These are phyloP conservation scores for Fusarium papillatum DNA, from an alignment of 2,329 filamentous ascomycete species.

Conservation along the genomic window DNA sequence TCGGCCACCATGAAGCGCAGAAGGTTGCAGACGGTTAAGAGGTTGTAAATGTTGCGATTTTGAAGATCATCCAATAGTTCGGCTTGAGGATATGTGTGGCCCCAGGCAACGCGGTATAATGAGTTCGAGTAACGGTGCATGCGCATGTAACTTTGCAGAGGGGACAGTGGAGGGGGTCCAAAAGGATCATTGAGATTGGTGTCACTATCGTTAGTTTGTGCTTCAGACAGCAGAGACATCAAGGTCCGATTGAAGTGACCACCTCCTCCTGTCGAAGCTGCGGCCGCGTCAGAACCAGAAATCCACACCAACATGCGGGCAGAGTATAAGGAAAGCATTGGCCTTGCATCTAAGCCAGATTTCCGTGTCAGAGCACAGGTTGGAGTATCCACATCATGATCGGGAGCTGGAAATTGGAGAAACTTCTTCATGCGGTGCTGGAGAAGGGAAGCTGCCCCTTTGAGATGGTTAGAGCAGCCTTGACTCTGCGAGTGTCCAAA, in stretches of 20 bases:
- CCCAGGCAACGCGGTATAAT: slow-evolving; percentile 50
- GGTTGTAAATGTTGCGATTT: slow-evolving; percentile 48
- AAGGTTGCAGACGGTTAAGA: slow-evolving; percentile 47
- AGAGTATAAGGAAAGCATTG: slow-evolving; percentile 46
- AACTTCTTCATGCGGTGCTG: slow-evolving; percentile 37
- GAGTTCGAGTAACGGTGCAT: slow-evolving; percentile 50
- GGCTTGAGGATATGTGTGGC: slow-evolving; percentile 47
- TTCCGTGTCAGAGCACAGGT: not conserved
- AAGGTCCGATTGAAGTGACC: slow-evolving; percentile 47
- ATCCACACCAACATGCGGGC: slow-evolving; percentile 51
- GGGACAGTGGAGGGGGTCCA: slow-evolving; percentile 21
- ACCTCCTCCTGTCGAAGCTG: slow-evolving; percentile 48
- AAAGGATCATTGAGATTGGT: not conserved
- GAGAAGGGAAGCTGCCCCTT: slow-evolving; percentile 48
- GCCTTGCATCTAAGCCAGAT: not conserved
- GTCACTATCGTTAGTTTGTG: not conserved
- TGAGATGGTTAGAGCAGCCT: slow-evolving; percentile 48
- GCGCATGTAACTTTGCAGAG: slow-evolving; percentile 23
- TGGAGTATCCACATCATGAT: not conserved
- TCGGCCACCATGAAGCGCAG: slow-evolving; percentile 48
- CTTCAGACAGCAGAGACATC: not conserved
- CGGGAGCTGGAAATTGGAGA: not conserved
- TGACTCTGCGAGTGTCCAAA: slow-evolving; percentile 48
- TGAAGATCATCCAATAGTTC: slow-evolving; percentile 52
- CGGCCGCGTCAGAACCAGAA: slow-evolving; percentile 45